Evolutionary conservation across 1,284 basidiomycete genomes (phyloP), one percentile per base, ranked within the genome.

Genomic region (Tilletiopsis washingtonensis): DNA sequence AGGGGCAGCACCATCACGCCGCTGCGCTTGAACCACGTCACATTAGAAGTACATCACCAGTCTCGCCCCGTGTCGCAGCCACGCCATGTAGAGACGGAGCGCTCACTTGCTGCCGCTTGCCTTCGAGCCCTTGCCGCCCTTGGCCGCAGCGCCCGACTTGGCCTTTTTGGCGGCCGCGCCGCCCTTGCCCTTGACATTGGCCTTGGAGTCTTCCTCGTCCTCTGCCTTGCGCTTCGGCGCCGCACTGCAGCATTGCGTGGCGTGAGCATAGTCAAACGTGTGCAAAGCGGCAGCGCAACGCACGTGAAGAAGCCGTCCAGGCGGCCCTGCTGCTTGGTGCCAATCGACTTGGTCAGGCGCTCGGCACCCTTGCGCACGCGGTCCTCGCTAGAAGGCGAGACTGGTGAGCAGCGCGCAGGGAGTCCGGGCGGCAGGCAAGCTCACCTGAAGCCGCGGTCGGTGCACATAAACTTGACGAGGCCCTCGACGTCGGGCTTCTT

Each of bases 331-430:
- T 97, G 93, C 71, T 97, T 98, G 37, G 84, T 82, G 45, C 82
- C 84, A 42, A 97, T 78, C 73, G 84, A 86, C 68, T 90, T 93
- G 42, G 83, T 76, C 26, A 99, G 80, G 70, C 96, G 96, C 48
- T 93, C 91, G 5, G 88, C 91, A 15, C 91, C 91, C 71, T 88
- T 91, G 23, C 93, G 83, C 2, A 99, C 90, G 41, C 93, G 84
- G 25, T 99, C 93, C 78, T 98, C 93, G 62, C 90, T 96, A 69
- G n/a, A n/a, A n/a, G n/a, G n/a, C n/a, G n/a, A n/a, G n/a, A n/a
- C n/a, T n/a, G n/a, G n/a, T n/a, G n/a, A n/a, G n/a, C n/a, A n/a
- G 14, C 25, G 41, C 17, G 29, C 11, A 56, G 26, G 40, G 17
- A 25, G 41, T 40, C 38, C 24, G 40, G 46, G 43, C 15, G 36